Conservation (phyloP, 2,329 filamentous ascomycete species). For the Stagonosporopsis cucurbitacearum region DNA sequence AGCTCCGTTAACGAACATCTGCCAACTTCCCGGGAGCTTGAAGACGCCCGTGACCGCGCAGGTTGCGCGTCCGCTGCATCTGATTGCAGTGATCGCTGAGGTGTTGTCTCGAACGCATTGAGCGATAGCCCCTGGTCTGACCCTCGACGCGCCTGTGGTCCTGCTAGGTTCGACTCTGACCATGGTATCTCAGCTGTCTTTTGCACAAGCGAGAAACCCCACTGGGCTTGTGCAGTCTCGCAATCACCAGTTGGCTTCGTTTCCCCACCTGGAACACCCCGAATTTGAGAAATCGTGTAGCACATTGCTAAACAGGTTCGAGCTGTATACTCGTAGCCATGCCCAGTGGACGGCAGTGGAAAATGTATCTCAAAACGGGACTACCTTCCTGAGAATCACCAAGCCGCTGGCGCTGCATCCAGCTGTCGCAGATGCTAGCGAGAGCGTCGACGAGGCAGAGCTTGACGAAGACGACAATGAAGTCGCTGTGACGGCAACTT, state of each 20-base stretch:
- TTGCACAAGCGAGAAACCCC: background rate
- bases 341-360: conserved; percentile 36
- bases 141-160: background rate
- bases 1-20: conserved; percentile 1
- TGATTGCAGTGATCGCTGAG: conserved; percentile 1
- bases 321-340: conserved; percentile 21
- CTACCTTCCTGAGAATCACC: conserved; percentile 31
- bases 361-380: conserved; percentile 17
- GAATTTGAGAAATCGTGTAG: conserved; percentile 42
- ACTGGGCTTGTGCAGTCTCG: conserved; percentile 1
- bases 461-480: conserved; percentile 30
- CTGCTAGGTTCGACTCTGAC: background rate
- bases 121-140: background rate
- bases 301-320: conserved; percentile 25
- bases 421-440: background rate
- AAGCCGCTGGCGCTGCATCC: conserved; percentile 17
- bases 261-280: conserved; percentile 36
- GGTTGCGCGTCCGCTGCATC: conserved; percentile 1
- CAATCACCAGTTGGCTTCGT: conserved; percentile 22
- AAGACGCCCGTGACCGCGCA: conserved; percentile 1
- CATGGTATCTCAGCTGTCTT: conserved; percentile 6
- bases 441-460: conserved; percentile 5
- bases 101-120: background rate
- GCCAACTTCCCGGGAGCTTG: conserved; percentile 4
- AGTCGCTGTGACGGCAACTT: background rate